phyloP scores from a whole-genome alignment of 2,329 filamentous ascomycete species.

The Alternaria burnsii region DNA sequence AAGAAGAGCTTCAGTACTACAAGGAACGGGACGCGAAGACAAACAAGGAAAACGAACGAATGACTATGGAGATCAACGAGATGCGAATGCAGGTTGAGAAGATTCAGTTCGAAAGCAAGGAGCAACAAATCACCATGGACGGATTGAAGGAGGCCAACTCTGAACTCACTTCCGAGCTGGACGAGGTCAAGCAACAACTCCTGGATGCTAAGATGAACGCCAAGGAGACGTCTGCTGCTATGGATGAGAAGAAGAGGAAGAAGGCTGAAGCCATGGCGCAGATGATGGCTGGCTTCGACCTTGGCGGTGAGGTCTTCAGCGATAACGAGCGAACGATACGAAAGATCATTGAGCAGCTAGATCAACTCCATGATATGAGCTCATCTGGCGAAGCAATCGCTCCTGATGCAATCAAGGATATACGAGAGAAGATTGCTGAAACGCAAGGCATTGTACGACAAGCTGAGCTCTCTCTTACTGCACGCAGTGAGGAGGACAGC shows the following conservation, averaged over 20 bases:
- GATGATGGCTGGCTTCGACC: conserved; percentile 99
- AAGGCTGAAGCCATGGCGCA: conserved; percentile 99
- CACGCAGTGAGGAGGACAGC: conserved; percentile 69
- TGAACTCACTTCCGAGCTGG: conserved; percentile 89
- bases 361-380: conserved; percentile 79
- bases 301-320: conserved; percentile 91
- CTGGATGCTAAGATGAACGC: conserved; percentile 96
- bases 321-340: conserved; percentile 89
- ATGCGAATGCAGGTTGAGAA: conserved; percentile 97
- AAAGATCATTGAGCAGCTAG: conserved; percentile 83
- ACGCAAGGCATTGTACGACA: conserved; percentile 93
- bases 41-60: conserved; percentile 87
- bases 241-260: conserved; percentile 98
- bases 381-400: conserved; percentile 79
- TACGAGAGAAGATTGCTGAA: conserved; percentile 82
- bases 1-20: conserved; percentile 83
- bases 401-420: conserved; percentile 78
- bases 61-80: conserved; percentile 87
- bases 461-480: conserved; percentile 85
- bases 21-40: conserved; percentile 86
- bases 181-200: conserved; percentile 95
- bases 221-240: conserved; percentile 86
- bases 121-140: conserved; percentile 97
- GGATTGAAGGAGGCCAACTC: conserved; percentile 94
- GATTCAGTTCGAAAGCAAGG: conserved; percentile 93